Evolutionary conservation across 805 yeast genomes (phyloP).

Genomic region (Maudiozyma bulderi): DNA sequence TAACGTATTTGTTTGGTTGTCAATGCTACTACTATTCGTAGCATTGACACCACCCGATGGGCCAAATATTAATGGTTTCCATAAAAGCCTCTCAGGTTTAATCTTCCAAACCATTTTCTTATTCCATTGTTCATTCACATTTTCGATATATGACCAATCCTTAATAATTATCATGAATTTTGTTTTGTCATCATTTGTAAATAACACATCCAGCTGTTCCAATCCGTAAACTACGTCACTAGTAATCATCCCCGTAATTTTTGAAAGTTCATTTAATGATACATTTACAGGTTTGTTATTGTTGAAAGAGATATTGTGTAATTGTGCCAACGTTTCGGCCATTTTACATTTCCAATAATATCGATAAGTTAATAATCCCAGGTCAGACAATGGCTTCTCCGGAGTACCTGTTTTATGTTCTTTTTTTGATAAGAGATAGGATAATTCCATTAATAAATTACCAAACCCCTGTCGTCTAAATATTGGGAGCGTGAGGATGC

Average conservation of each 20-base stretch:
- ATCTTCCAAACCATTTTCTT: conserved; percentile 42
- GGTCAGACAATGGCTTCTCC: conserved; percentile 90
- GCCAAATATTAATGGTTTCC: conserved; percentile 80
- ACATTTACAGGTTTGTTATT: conserved; percentile 14
- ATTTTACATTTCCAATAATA: conserved; percentile 75
- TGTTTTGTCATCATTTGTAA: conserved; percentile 31
- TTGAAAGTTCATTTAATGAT: conserved; percentile 54
- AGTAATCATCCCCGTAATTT: conserved; percentile 72
- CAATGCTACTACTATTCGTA: conserved; percentile 14
- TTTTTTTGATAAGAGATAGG: conserved; percentile 64
- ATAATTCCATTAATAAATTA: conserved; percentile 75
- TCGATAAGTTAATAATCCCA: conserved; percentile 79
- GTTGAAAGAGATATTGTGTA: not conserved
- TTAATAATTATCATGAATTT: conserved; percentile 36
- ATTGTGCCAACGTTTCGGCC: conserved; percentile 31
- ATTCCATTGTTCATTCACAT: conserved; percentile 43
- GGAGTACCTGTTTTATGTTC: conserved; percentile 85
- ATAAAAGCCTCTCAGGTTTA: conserved; percentile 47
- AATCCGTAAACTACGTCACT: conserved; percentile 82
- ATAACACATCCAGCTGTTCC: conserved; percentile 62
- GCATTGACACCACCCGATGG: conserved; percentile 77
- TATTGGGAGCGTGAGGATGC: conserved; percentile 82
- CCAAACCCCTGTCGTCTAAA: conserved; percentile 89
- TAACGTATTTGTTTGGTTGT: conserved; percentile 4
- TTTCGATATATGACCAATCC: conserved; percentile 28